Conservation (phyloP, 108 stramenopile species). For the Schizochytrium sp. region DNA sequence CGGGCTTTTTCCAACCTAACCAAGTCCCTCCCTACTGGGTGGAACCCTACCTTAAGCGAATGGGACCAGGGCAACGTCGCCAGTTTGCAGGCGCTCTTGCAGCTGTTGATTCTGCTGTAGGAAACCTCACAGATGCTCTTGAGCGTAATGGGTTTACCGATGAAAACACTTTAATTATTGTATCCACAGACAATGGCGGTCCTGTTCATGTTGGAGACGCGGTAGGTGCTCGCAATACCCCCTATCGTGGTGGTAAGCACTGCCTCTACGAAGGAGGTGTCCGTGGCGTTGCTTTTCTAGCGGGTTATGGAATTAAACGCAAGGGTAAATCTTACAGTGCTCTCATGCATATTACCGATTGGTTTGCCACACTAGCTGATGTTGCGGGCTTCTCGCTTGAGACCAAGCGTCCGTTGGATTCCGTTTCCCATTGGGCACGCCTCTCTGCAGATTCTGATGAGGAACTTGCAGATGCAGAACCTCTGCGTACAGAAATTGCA, state of each 20-base stretch:
- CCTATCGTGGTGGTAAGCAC: slow-evolving; percentile 44
- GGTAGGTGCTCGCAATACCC: background rate
- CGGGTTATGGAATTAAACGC: slow-evolving; percentile 20
- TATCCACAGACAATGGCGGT: slow-evolving; percentile 52
- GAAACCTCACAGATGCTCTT: slow-evolving; percentile 31
- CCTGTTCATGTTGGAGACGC: background rate
- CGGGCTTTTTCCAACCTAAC: slow-evolving; percentile 8
- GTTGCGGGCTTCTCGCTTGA: background rate
- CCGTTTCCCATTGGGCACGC: slow-evolving; percentile 29
- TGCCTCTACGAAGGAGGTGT: slow-evolving; percentile 22
- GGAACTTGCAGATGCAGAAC: background rate
- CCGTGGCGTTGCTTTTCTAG: slow-evolving; percentile 4
- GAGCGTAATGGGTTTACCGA: slow-evolving; percentile 1
- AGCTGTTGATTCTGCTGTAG: background rate
- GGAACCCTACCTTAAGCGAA: background rate
- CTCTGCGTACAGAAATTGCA: background rate
- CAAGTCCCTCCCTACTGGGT: slow-evolving; percentile 6
- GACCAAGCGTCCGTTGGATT: background rate
- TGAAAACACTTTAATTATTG: slow-evolving; percentile 28
- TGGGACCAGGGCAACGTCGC: background rate
- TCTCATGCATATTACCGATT: slow-evolving; percentile 23
- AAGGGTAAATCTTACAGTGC: background rate
- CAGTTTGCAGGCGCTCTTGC: slow-evolving; percentile 23
- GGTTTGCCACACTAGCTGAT: slow-evolving; percentile 10
- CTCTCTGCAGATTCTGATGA: background rate